A percentile compares a stretch with the other conserved stretches of the same genome.
phyloP scores from a whole-genome alignment of 176 grass and related monocot species.

The Eragrostis nindensis region DNA sequence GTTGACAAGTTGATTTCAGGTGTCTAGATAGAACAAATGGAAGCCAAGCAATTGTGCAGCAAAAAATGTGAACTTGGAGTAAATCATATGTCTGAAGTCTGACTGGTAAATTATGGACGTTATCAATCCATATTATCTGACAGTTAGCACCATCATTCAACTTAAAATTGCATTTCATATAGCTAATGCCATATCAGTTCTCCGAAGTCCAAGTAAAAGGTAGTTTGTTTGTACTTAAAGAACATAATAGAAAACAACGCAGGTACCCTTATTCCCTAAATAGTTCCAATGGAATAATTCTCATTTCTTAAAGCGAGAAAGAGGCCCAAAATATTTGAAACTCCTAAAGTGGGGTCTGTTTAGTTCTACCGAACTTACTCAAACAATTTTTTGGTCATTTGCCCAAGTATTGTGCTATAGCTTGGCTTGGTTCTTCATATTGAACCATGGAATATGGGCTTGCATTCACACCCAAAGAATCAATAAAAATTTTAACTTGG shows the following conservation, averaged over 20 bases:
- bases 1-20: neutral
- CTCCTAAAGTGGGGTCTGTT: neutral
- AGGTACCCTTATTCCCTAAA: neutral
- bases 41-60: neutral
- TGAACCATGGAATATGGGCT: constrained; percentile 3
- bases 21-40: neutral
- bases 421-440: neutral
- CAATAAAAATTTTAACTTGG: neutral
- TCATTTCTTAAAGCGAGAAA: neutral
- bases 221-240: neutral
- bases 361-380: neutral
- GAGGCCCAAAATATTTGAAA: neutral
- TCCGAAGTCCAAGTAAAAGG: neutral
- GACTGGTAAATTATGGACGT: neutral
- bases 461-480: neutral
- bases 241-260: neutral
- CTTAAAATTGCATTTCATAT: neutral
- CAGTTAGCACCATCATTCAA: neutral
- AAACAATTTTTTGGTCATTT: neutral
- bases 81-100: neutral
- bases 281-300: neutral
- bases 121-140: constrained; percentile 18
- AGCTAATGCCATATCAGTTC: neutral
- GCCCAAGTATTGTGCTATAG: neutral
- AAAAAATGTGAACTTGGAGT: neutral